Conservation (phyloP, 2,329 filamentous ascomycete genomes). For the Aspergillus quadricinctus region DNA sequence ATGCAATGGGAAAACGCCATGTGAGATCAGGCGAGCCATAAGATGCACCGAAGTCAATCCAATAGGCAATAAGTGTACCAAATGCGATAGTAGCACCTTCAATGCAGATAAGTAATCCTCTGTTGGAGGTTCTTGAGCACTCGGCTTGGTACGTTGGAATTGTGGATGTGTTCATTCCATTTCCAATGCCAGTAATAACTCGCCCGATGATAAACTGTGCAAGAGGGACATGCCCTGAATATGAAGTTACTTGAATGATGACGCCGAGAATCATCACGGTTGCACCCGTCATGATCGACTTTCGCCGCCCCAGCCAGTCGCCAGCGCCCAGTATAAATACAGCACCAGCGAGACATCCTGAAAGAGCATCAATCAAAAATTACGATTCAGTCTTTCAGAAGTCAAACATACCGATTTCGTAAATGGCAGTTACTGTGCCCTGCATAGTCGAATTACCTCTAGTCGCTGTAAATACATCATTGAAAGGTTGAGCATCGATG, state of each 20-base stretch:
- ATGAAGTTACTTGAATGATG: constrained; percentile 34
- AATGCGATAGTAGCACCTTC: constrained; percentile 51
- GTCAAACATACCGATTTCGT: constrained; percentile 21
- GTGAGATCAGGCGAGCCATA: constrained; percentile 32
- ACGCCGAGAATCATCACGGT: constrained; percentile 46
- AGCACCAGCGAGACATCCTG: constrained; percentile 35
- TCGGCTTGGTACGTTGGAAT: constrained; percentile 54
- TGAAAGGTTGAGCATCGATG: constrained; percentile 29
- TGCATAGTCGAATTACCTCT: constrained; percentile 37
- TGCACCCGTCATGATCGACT: constrained; percentile 54
- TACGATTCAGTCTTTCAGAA: too few species aligned
- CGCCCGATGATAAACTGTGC: constrained; percentile 52
- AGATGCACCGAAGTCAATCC: constrained; percentile 47
- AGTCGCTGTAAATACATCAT: constrained; percentile 31
- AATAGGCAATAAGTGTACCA: constrained; percentile 50
- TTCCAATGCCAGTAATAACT: constrained; percentile 51
- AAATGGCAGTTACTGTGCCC: constrained; percentile 29
- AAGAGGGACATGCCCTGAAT: constrained; percentile 30
- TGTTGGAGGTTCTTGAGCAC: constrained; percentile 52
- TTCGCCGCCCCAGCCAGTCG: constrained; percentile 35
- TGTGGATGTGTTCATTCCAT: constrained; percentile 54
- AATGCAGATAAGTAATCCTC: constrained; percentile 59
- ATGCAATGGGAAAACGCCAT: constrained; percentile 53
- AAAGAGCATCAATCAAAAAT: not conserved
- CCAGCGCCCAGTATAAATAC: constrained; percentile 34